Percentiles rank a stretch among this genome's conserved stretches.
These are phyloP conservation scores for Waltiozyma sp. DNA, from an alignment of 1,139 yeast species.

Conservation along the genomic window DNA sequence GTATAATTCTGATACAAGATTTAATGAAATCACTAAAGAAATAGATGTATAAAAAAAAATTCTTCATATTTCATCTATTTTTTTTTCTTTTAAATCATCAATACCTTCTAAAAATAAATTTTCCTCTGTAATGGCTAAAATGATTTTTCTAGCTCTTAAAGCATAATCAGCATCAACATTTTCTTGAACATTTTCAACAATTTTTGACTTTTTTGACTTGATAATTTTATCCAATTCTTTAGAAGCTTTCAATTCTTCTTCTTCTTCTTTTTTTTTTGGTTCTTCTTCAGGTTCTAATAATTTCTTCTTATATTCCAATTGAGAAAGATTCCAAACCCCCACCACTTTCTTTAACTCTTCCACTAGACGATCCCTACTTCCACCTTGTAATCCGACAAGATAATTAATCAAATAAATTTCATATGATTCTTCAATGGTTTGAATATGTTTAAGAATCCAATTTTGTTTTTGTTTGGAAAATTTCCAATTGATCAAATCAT, in stretches of 20 bases:
- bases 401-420: constrained; percentile 45
- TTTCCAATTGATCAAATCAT: constrained; percentile 66
- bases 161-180: constrained; percentile 27
- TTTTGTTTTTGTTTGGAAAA: constrained; percentile 91
- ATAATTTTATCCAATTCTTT: constrained; percentile 2
- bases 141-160: constrained; percentile 31
- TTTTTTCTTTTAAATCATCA: constrained; percentile 20
- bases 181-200: constrained; percentile 11
- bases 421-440: constrained; percentile 44
- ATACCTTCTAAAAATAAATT: constrained; percentile 28
- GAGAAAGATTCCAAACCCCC: constrained; percentile 44
- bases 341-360: constrained; percentile 39
- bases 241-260: constrained; percentile 10
- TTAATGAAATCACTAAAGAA: too few species aligned
- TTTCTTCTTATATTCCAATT: constrained; percentile 22
- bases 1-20: too few species aligned
- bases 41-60: too few species aligned
- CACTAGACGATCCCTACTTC: constrained; percentile 48
- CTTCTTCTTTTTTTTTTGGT: constrained; percentile 5
- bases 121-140: constrained; percentile 29
- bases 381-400: constrained; percentile 65
- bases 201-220: constrained; percentile 11
- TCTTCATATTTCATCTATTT: too few species aligned
- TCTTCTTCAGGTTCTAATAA: constrained; percentile 4
- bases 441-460: constrained; percentile 72